Evolutionary conservation across 805 yeast genomes (phyloP), one percentile per base, ranked within the genome.

Genomic region (Yarrowia deformans): DNA sequence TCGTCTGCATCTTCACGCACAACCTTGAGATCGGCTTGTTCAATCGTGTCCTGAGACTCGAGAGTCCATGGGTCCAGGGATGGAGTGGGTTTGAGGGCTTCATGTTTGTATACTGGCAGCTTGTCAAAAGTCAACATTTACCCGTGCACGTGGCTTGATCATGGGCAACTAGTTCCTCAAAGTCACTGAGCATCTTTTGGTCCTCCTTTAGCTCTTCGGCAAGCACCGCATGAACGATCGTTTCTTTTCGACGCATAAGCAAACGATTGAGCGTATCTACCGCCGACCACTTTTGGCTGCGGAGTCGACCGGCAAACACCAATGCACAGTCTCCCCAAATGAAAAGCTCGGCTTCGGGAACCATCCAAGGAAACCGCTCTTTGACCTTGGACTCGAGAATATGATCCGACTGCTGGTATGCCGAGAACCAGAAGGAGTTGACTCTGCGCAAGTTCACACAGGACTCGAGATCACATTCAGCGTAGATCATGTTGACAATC

Each of bases 391-490:
- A 2, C 34, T 46, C 16, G 34, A 46, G 7, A 23, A 23, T 13
- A 8, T 46, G 34, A 6, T 46, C 34, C 3, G 50, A 39, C 13
- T 39, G 13, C 40, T 39, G 34, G 34, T 46, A 46, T 1, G 50
- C 50, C 8, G 16, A 12, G 16, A 46, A 46, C 50, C 50, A 23
- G n/a, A 46, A 46, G 34, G 50, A 46, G 50, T 46, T 46, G 50
- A 46, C 50, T 9, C 8, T 10, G 5, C 50, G 50, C 32, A 23
- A 23, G 16, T 6, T 23, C 8, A 46, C 29, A 8, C 50, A 46
- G 34, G 34, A 16, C 34, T 46, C 50, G 10, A 23, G 50, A 39
- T 39, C 50, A 14, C 8, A 10, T 7, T 12, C 34, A 2, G 29
- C 14, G 50, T 23, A 46, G 10, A 46, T 46, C 23, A 19, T 8